Evolutionary conservation across 139 green algal genomes (phyloP).

Genomic region (Zygnema circumcarinatum): DNA sequence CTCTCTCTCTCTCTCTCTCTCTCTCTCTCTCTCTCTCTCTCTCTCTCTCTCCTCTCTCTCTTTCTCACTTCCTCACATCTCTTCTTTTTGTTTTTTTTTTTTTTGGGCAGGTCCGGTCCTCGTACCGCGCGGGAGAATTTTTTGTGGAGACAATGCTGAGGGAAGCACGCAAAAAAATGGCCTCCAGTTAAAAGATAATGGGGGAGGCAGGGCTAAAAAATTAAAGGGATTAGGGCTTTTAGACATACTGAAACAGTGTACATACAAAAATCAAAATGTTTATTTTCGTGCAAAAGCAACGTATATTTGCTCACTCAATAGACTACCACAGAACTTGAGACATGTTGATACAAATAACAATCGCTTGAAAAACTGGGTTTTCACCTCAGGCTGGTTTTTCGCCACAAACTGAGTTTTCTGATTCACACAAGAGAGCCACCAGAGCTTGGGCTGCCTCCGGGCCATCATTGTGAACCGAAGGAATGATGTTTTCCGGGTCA

Average conservation of each 20-base stretch:
- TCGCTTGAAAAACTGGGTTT: too few species aligned
- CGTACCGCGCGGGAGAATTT: constrained; percentile 91
- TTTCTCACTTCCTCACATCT: not conserved
- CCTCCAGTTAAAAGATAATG: too few species aligned
- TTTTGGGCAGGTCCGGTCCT: constrained; percentile 71
- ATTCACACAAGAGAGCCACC: constrained; percentile 15
- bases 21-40: not conserved
- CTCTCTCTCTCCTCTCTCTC: not conserved
- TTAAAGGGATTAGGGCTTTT: too few species aligned
- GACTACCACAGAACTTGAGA: too few species aligned
- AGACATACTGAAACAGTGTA: too few species aligned
- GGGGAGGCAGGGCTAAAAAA: too few species aligned
- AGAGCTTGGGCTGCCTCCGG: constrained; percentile 24
- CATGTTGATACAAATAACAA: too few species aligned
- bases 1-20: not conserved
- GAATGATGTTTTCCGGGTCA: constrained; percentile 45
- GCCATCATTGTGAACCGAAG: constrained; percentile 48
- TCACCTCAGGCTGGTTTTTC: too few species aligned
- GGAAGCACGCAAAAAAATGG: constrained; percentile 47
- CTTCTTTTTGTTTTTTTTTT: not conserved
- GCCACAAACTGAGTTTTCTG: constrained; percentile 1
- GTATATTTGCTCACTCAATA: too few species aligned
- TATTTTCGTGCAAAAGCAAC: too few species aligned
- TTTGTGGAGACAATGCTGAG: constrained; percentile 85
- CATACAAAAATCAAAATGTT: too few species aligned